Conservation (phyloP, 768 basidiomycete genomes). For the Rhodotorula paludigena region DNA sequence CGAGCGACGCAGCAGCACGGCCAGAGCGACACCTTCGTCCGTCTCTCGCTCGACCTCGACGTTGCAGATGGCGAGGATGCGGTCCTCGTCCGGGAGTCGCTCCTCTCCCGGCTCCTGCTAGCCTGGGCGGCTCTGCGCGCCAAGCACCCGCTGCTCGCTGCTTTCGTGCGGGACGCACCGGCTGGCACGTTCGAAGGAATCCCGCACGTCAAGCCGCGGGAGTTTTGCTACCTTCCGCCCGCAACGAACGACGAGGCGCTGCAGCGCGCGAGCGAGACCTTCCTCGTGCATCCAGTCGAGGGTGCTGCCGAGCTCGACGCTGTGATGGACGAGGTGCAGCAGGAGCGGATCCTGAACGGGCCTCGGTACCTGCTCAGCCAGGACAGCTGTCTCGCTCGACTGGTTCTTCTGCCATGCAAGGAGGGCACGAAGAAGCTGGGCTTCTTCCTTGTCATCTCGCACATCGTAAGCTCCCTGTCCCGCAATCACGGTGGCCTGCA, state of each 20-base stretch:
- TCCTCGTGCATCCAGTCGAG: neutral
- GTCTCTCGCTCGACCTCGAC: neutral
- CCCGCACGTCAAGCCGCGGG: neutral
- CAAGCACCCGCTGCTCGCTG: conserved; percentile 11
- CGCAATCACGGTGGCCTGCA: no score
- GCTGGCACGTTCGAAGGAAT: neutral
- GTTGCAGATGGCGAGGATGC: neutral
- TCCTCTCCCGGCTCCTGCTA: neutral
- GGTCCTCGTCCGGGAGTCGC: neutral
- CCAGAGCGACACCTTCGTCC: conserved; percentile 16
- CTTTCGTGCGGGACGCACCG: neutral
- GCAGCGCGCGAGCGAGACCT: neutral
- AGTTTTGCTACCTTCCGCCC: neutral
- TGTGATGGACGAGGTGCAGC: conserved; percentile 6
- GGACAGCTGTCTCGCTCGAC: conserved; percentile 1
- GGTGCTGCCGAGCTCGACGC: neutral
- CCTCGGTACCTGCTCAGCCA: conserved; percentile 7
- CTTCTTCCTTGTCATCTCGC: conserved; percentile 23
- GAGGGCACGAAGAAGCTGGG: neutral
- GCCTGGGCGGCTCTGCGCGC: conserved; percentile 13
- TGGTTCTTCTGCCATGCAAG: neutral
- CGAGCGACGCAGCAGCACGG: neutral
- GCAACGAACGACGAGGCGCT: neutral
- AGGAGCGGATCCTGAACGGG: conserved; percentile 5
- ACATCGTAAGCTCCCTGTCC: conserved; percentile 1